phyloP scores from a whole-genome alignment of 306 rosid species.

The Prunus padus region DNA sequence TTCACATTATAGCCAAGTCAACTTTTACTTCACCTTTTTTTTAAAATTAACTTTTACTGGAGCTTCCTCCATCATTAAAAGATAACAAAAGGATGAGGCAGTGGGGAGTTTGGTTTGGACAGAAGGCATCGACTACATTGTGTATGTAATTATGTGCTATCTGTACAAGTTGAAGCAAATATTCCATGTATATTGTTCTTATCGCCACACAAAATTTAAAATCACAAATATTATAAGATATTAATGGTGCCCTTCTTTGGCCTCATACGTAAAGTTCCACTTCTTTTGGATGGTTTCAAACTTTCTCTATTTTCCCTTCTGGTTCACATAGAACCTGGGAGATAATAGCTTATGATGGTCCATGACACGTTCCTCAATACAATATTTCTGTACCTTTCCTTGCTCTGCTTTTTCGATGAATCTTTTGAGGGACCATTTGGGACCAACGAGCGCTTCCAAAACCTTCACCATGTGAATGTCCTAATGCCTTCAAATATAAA shows the following conservation, averaged over 20 bases:
- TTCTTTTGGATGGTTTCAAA: background rate
- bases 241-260: conserved; percentile 1
- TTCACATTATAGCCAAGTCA: too few relatives aligned
- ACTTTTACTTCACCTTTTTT: too few relatives aligned
- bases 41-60: background rate
- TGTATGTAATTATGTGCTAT: background rate
- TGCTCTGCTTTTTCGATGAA: conserved; percentile 7
- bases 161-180: background rate
- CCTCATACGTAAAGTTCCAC: background rate
- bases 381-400: conserved; percentile 3
- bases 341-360: conserved; percentile 8
- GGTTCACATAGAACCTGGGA: conserved; percentile 15
- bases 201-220: background rate
- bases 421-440: conserved; percentile 17
- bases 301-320: background rate
- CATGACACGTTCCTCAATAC: conserved; percentile 15
- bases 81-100: background rate
- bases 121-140: conserved; percentile 3
- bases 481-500: background rate
- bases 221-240: background rate
- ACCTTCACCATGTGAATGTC: conserved; percentile 15
- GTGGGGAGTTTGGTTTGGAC: background rate
- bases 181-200: background rate
- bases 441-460: conserved; percentile 2
- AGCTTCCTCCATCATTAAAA: background rate